Evolutionary conservation across 2,329 filamentous ascomycete genomes (phyloP).

Genomic region (Verticillium zaregamsianum): DNA sequence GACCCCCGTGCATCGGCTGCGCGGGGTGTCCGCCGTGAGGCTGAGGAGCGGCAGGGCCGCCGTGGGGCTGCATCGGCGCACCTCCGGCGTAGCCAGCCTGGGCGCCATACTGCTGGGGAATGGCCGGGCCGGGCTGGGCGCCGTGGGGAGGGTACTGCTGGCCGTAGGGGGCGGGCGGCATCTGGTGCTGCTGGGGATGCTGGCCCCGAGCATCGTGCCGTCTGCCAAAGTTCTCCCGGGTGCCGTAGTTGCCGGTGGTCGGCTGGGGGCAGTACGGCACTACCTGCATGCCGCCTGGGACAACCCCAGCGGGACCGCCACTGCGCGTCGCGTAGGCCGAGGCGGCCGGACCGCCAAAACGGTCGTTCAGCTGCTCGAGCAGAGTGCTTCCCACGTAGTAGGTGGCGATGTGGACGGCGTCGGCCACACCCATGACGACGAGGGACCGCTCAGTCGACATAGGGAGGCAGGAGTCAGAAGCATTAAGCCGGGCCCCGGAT

Average conservation of each 20-base stretch:
- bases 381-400: slow-evolving; percentile 99
- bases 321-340: slow-evolving; percentile 97
- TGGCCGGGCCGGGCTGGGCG: slow-evolving; percentile 58
- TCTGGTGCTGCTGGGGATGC: slow-evolving; percentile 62
- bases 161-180: slow-evolving; percentile 71
- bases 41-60: slow-evolving; percentile 51
- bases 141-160: slow-evolving; percentile 67
- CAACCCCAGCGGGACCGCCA: slow-evolving; percentile 86
- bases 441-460: slow-evolving; percentile 96
- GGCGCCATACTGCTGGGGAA: slow-evolving; percentile 72
- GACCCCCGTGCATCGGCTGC: slow-evolving; percentile 68
- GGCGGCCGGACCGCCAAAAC: slow-evolving; percentile 90
- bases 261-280: slow-evolving; percentile 97
- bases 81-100: slow-evolving; percentile 73
- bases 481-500: slow-evolving; percentile 92
- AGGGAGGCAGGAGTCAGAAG: slow-evolving; percentile 90
- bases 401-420: slow-evolving; percentile 97
- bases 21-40: slow-evolving; percentile 52
- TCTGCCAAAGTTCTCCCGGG: slow-evolving; percentile 77
- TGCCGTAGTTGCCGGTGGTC: slow-evolving; percentile 86
- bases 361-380: slow-evolving; percentile 92
- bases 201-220: slow-evolving; percentile 65
- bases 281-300: slow-evolving; percentile 97
- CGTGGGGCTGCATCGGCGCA: slow-evolving; percentile 73
- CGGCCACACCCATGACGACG: slow-evolving; percentile 94